Evolutionary conservation across 2,329 filamentous ascomycete species (phyloP).

Genomic region (Botrytis hyacinthi): DNA sequence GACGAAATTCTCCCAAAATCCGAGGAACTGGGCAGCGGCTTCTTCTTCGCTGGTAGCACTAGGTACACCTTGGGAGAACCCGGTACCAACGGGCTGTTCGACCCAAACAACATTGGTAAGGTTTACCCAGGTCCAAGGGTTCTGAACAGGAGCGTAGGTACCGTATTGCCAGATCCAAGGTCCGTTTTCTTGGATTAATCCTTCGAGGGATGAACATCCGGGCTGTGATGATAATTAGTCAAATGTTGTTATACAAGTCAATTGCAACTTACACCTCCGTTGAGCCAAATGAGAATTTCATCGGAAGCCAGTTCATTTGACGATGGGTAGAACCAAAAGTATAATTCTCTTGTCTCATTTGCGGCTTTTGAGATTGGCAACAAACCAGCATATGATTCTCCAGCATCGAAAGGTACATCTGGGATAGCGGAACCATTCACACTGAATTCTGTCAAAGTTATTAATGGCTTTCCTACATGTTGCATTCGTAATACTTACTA

Average conservation of each 20-base stretch:
- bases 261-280: conserved; percentile 45
- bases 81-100: conserved; percentile 37
- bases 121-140: conserved; percentile 36
- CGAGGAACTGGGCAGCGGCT: conserved; percentile 67
- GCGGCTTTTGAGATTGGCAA: conserved; percentile 54
- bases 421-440: conserved; percentile 43
- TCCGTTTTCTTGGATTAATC: conserved; percentile 74
- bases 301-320: conserved; percentile 49
- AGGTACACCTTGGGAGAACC: conserved; percentile 43
- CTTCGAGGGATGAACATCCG: conserved; percentile 61
- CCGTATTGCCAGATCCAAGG: conserved; percentile 71
- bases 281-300: conserved; percentile 59
- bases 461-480: neutral
- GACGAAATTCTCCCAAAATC: conserved; percentile 78
- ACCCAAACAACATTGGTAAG: conserved; percentile 38
- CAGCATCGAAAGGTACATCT: conserved; percentile 66
- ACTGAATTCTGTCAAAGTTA: conserved; percentile 3
- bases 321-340: conserved; percentile 67
- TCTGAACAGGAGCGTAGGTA: conserved; percentile 49
- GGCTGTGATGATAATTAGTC: neutral
- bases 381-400: conserved; percentile 63
- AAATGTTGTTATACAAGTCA: too few species aligned
- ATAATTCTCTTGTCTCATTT: conserved; percentile 53
- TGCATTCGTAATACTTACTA: conserved; percentile 6
- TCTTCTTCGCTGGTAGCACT: conserved; percentile 66